Evolutionary conservation across 1,139 yeast species (phyloP), one percentile per base, ranked within the genome.

Genomic region (Petasospora rhodanensis): DNA sequence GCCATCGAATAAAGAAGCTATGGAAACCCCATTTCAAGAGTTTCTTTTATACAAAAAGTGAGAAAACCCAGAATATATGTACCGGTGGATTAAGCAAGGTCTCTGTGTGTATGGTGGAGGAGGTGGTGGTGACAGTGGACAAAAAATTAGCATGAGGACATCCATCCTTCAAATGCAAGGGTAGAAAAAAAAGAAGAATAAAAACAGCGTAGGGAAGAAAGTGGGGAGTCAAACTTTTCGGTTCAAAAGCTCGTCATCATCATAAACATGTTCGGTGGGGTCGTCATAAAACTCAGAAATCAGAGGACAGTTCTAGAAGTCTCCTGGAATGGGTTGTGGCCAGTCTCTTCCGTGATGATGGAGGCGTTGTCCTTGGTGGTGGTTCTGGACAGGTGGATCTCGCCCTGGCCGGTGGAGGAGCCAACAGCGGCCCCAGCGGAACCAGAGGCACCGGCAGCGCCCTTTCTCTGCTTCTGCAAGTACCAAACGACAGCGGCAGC

Each of bases 401-500:
- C 41, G 27, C 41, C 41, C 9, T 21, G 20, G 9, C 35, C 37
- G 2, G 20, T 9, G 6, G 29, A 18, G n/a, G 36, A 26, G 6
- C 19, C 28, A n/a, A 26, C 24, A 12, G 18, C 20, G 21, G 23
- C 17, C 11, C 24, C 30, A 19, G 33, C 23, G 22, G 30, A 11
- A 13, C n/a, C 8, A 8, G 37, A 10, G 18, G 10, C 18, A 9
- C 18, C 18, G 20, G 22, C 22, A 9, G 7, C 9, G 20, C 6
- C 14, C 24, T 32, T 32, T 26, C 29, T 47, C 34, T 47, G 48
- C 37, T 45, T 47, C 31, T 37, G 31, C 18, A 48, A 33, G 39
- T 43, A 49, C 41, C 41, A 39, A 24, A 47, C 25, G 14, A 49
- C 50, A 29, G 26, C 33, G 15, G 22, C 29, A 4, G 45, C 53